Evolutionary conservation across 495 filamentous ascomycete species (phyloP), one percentile per base, ranked within the genome.

Genomic region (Lophiotrema nucula): DNA sequence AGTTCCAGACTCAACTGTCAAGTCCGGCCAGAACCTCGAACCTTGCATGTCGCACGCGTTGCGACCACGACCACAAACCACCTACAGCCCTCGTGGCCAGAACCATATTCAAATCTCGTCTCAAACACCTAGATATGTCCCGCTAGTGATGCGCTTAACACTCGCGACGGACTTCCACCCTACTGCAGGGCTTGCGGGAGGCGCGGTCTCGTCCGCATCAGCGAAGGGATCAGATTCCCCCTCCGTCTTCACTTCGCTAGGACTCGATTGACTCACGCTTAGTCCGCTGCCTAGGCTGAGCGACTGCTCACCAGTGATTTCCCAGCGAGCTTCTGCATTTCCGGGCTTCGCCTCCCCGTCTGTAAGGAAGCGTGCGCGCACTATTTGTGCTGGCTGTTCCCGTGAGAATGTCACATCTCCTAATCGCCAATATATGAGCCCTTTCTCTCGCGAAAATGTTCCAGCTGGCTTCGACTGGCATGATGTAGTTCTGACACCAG

Each of bases 341-440:
- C 90, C 89, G 25, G 87, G 84, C 67, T 82, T 82, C 1, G 88
- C 90, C 67, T 88, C 84, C 0, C 78, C 77, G 41, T 88, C 88
- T n/a, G 88, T 82, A 13, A 87, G 83, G 48, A 96, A 89, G 8
- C 91, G 83, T 52, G 85, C 89, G 6, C 95, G 84, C 49, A 95
- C 80, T 72, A 88, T 90, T 65, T 85, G 77, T 58, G 79, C 52
- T 16, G 72, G 54, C 10, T 60, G 58, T 11, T 67, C 72, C 19
- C 78, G 74, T 31, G 85, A 81, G 13, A 97, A 70, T 0, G 77
- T 80, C 12, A 92, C 70, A 64, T 97, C 95, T 21, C 88, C 89
- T 12, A 97, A 75, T 47, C 86, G 86, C 93, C 93, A 99, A 68
- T 84, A 89, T 13, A 96, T 85, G 3, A 91, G 71, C n/a, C 87